Base-by-base conservation (phyloP, 2,329 filamentous ascomycete genomes). In the Colletotrichum tropicale region DNA sequence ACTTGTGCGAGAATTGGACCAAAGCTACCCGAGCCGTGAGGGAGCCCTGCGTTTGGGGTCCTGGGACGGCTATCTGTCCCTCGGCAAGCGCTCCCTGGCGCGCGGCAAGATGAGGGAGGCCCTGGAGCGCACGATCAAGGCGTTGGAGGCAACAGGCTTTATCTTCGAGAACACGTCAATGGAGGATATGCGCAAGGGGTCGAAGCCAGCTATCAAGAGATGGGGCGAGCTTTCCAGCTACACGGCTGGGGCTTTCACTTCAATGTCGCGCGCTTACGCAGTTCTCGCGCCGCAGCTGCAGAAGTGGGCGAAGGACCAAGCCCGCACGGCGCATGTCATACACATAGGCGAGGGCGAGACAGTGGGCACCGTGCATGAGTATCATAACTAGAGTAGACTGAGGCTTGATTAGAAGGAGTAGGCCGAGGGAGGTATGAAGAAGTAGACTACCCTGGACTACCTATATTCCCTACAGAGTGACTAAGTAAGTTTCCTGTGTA, bases 111-210 rank as follows among this genome's bases (percentile, higher is more conserved):
- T 32, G 2, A 16, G 12, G 1, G 76, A 81, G 7, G 76, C 69
- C 3, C 58, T 82, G 36, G 69, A 78, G 65, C 64, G 79, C 52
- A 32, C 74, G 2, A 4, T 82, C 62, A 80, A 76, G 64, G 79
- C 78, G 12, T 61, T 85, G 6, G 79, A 80, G 66, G 56, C 79
- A 21, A 72, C 82, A 9, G 81, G 82, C 13, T 84, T 77, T 56
- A 74, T 70, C 4, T 70, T 84, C 5, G 70, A 48, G 10, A 79
- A 77, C 1, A 56, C 28, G 15, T 70, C 70, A 3, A 75, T 76
- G 5, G 62, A 38, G 15, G 32, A 60, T 5, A 24, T 32, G 5
- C 52, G 36, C 26, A 71, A 71, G 7, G 56, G 65, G 21, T 60
- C 69, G 7, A 58, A 26, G 56, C 66, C 82, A 30, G 72, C 78